These are phyloP conservation scores for Noccaea caerulescens DNA, from an alignment of 345 rosid species.

Conservation along the genomic window DNA sequence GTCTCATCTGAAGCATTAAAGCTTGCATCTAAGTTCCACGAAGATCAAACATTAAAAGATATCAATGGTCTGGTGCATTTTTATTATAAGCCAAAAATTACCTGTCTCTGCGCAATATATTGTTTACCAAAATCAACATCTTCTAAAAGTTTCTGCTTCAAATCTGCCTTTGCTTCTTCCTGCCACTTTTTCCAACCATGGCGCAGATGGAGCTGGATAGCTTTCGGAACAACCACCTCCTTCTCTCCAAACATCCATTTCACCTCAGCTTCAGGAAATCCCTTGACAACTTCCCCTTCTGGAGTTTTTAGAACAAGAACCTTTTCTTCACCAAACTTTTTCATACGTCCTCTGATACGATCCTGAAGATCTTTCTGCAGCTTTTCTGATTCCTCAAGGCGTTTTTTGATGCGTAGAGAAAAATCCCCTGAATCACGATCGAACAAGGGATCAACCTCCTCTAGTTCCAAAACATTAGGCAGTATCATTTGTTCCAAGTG, in stretches of 20 bases:
- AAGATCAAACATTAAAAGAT: constrained; percentile 23
- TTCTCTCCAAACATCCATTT: constrained; percentile 95
- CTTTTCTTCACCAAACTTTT: constrained; percentile 75
- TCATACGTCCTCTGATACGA: constrained; percentile 69
- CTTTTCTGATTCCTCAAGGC: constrained; percentile 74
- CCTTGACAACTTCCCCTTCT: constrained; percentile 78
- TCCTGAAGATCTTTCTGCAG: constrained; percentile 72
- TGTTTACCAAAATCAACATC: constrained; percentile 81
- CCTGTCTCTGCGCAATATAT: constrained; percentile 79
- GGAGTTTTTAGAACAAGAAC: constrained; percentile 66
- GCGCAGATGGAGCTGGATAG: constrained; percentile 66
- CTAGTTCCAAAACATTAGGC: constrained; percentile 70
- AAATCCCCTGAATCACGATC: constrained; percentile 63
- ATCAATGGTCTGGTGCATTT: constrained; percentile 13
- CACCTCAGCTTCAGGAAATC: constrained; percentile 83
- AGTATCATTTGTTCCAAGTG: constrained; percentile 75
- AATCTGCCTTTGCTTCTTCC: constrained; percentile 81
- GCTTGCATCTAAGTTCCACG: constrained; percentile 6
- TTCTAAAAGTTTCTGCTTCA: constrained; percentile 71
- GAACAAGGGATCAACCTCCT: constrained; percentile 65
- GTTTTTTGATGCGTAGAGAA: constrained; percentile 61
- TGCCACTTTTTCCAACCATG: constrained; percentile 98
- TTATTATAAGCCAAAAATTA: constrained; percentile 42
- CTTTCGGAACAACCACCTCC: constrained; percentile 89
- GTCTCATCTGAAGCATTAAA: constrained; percentile 3